Evolutionary conservation across 306 rosid species (phyloP), one percentile per base, ranked within the genome.

Genomic region (Cicer cuneatum): DNA sequence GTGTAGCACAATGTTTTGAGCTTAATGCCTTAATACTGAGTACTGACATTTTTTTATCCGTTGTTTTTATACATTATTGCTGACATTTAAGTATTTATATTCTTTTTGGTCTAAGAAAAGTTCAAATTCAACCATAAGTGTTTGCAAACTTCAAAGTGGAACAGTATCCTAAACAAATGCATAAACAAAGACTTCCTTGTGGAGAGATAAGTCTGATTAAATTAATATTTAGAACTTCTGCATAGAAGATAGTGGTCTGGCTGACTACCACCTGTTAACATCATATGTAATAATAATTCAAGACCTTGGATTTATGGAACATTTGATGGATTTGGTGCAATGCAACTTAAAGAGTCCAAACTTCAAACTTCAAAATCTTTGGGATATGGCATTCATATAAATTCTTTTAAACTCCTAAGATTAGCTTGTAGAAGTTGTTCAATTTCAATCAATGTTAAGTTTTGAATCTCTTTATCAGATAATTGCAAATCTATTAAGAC

Each of bases 291-390:
- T 39, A 73, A 73, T 29, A 40, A 53, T 10, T 60, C 1, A 3
- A 52, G 72, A 69, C 80, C 10, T 72, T 46, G 24, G 79, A 62
- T 69, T 75, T 53, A 65, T 63, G 43, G 35, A 15, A 49, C 49
- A 35, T 76, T 63, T 64, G 63, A 71, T 60, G 77, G 53, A 61
- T 85, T 68, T 64, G 88, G 75, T 86, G 70, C 62, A 71, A 73
- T 86, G 73, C 62, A 62, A 71, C 85, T 63, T 59, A 79, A 76
- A 65, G 64, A 63, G 72, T 61, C 66, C 37, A 33, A 54, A 52
- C 60, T 52, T 70, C 37, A 33, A 54, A 52, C 39, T n/a, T n/a
- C n/a, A n/a, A n/a, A n/a, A n/a, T n/a, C n/a, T n/a, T n/a, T n/a
- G n/a, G n/a, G n/a, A n/a, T n/a, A n/a, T n/a, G n/a, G n/a, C n/a